A percentile compares a stretch with the other conserved stretches of the same genome.
These are phyloP conservation scores for Oryza australiensis DNA, from an alignment of 176 grass and related monocot genomes.

Conservation along the genomic window DNA sequence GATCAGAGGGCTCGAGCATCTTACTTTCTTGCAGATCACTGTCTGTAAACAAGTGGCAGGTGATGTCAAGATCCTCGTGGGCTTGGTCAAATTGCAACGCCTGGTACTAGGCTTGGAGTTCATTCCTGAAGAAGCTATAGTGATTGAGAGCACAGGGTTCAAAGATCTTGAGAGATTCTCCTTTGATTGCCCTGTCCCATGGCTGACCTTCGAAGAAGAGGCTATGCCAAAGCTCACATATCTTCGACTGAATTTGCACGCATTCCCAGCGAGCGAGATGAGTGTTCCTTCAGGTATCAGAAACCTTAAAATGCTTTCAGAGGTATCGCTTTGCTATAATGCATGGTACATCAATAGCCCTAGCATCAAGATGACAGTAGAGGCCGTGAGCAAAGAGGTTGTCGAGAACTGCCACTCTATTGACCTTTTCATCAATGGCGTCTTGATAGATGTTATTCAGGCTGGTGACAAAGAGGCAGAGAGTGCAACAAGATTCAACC, in stretches of 20 bases:
- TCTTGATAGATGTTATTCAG: too few relatives aligned
- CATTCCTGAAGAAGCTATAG: not conserved
- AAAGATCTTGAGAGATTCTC: not conserved
- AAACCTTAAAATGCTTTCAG: too few relatives aligned
- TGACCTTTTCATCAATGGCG: not conserved
- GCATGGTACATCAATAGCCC: not conserved
- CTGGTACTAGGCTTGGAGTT: not conserved
- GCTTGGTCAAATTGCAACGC: not conserved
- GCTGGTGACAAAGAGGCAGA: too few relatives aligned
- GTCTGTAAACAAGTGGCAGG: too few relatives aligned
- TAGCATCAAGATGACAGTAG: not conserved
- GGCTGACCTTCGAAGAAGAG: not conserved
- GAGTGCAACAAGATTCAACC: too few relatives aligned
- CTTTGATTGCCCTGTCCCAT: not conserved
- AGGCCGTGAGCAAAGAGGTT: not conserved
- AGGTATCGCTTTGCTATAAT: too few relatives aligned
- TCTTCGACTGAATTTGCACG: not conserved
- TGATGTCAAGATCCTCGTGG: not conserved
- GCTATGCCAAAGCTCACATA: not conserved
- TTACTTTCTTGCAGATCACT: not conserved
- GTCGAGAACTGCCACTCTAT: not conserved
- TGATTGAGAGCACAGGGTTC: not conserved
- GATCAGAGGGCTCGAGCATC: accelerated
- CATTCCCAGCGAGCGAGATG: too few relatives aligned
- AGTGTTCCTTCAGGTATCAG: too few relatives aligned